A percentile compares a stretch with the other conserved stretches of the same genome.
Conservation (phyloP, 2,329 filamentous ascomycete species). For the Meredithiella fracta region DNA sequence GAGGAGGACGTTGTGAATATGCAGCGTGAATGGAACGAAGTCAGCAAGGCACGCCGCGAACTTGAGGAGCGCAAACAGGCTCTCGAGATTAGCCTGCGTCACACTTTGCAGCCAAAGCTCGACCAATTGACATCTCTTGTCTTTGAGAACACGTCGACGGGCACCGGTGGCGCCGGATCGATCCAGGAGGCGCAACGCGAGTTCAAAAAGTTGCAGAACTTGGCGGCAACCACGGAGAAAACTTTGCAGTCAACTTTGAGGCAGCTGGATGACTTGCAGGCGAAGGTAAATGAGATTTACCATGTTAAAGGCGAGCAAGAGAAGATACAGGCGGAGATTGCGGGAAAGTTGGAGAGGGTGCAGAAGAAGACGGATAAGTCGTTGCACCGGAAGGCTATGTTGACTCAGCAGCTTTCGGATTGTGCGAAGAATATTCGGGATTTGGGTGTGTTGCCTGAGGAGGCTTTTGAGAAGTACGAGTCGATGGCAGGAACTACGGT, state of each 20-base stretch:
- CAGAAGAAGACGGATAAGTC: constrained; percentile 86
- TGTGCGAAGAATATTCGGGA: constrained; percentile 81
- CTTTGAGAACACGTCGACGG: constrained; percentile 39
- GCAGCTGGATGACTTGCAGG: constrained; percentile 40
- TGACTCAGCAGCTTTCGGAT: constrained; percentile 62
- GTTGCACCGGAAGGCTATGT: constrained; percentile 69
- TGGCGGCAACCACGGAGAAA: constrained; percentile 47
- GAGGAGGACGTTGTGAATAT: constrained; percentile 54
- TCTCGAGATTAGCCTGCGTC: constrained; percentile 73
- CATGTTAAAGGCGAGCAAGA: constrained; percentile 45
- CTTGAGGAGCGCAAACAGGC: constrained; percentile 67
- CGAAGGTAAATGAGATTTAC: constrained; percentile 40
- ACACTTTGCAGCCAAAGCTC: constrained; percentile 72
- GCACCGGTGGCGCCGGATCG: constrained; percentile 27
- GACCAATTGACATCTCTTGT: constrained; percentile 70
- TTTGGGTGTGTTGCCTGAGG: constrained; percentile 80
- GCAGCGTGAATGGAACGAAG: constrained; percentile 57
- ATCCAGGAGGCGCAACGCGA: constrained; percentile 68
- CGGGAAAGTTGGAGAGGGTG: constrained; percentile 62
- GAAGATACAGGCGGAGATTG: constrained; percentile 57
- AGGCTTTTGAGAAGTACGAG: constrained; percentile 82
- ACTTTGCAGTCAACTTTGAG: constrained; percentile 61
- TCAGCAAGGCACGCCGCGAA: constrained; percentile 57
- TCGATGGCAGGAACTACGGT: constrained; percentile 65
- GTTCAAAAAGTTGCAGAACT: constrained; percentile 58